Conservation (phyloP, 192 early-diverging fungal species). For the Piromyces sp. region DNA sequence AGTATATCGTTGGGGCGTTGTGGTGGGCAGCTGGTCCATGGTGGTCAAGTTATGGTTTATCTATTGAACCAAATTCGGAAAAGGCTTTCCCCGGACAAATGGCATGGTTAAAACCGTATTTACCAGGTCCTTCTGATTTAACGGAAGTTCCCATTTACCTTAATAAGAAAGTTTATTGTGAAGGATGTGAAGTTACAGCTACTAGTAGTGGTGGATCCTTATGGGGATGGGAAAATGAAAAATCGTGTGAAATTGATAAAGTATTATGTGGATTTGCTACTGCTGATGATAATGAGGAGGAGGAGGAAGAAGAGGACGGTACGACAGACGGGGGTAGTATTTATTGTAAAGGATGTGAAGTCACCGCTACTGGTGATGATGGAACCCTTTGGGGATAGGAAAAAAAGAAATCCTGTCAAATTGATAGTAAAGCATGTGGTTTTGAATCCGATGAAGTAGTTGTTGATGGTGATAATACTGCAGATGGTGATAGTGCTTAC, state of each 20-base stretch:
- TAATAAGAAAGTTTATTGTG: not conserved
- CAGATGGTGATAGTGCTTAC: no score
- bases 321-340: no score
- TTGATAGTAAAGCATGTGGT: no score
- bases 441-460: no score
- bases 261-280: not conserved
- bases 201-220: not conserved
- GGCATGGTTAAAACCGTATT: not conserved
- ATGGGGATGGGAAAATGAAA: not conserved
- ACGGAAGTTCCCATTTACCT: not conserved
- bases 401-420: no score
- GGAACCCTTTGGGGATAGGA: no score
- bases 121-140: not conserved
- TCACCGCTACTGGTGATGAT: no score
- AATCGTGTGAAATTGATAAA: not conserved
- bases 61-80: not conserved
- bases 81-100: not conserved
- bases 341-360: no score
- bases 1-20: not conserved
- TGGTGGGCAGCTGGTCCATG: constrained; percentile 10
- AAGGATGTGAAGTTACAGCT: not conserved
- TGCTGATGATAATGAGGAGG: no score
- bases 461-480: no score
- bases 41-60: not conserved
- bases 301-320: no score